phyloP scores from a whole-genome alignment of 2,329 filamentous ascomycete species.

The Myriangium duriaei region DNA sequence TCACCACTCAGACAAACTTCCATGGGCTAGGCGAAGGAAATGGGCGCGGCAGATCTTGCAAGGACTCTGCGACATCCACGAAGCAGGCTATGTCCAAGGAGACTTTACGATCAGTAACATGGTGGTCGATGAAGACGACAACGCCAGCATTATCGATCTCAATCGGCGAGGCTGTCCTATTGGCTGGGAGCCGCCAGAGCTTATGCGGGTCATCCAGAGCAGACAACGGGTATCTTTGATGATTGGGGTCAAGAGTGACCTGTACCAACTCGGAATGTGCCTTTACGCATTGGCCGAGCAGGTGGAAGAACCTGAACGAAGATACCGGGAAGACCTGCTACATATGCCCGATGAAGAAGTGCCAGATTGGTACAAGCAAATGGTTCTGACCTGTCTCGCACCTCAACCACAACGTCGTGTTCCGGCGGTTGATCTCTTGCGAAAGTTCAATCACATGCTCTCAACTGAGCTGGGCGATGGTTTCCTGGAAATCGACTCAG shows the following conservation, averaged over 20 bases:
- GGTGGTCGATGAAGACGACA: slow-evolving; percentile 69
- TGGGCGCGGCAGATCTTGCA: slow-evolving; percentile 89
- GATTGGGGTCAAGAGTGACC: slow-evolving; percentile 93
- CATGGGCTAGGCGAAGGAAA: slow-evolving; percentile 63
- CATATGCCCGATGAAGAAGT: slow-evolving; percentile 46
- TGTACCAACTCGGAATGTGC: slow-evolving; percentile 95
- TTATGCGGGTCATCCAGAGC: slow-evolving; percentile 70
- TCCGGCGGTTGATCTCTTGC: slow-evolving; percentile 60
- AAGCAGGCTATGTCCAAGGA: slow-evolving; percentile 90
- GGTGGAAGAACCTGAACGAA: slow-evolving; percentile 70
- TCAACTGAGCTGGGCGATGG: too few relatives aligned
- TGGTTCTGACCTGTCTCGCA: slow-evolving; percentile 67
- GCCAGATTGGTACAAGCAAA: slow-evolving; percentile 64
- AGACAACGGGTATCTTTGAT: slow-evolving; percentile 91
- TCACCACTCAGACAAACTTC: slow-evolving; percentile 38
- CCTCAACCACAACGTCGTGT: slow-evolving; percentile 58
- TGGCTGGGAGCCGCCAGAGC: slow-evolving; percentile 93
- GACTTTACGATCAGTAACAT: slow-evolving; percentile 97
- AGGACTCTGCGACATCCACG: slow-evolving; percentile 84
- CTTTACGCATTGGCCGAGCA: slow-evolving; percentile 82
- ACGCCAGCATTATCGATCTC: slow-evolving; percentile 97
- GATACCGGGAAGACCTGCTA: slow-evolving; percentile 41
- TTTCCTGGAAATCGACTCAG: too few relatives aligned
- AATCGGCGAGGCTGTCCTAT: slow-evolving; percentile 94
- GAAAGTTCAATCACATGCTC: slow-evolving; percentile 42